Evolutionary conservation across 1,139 yeast species (phyloP), one percentile per base, ranked within the genome.

Genomic region (Kluyveromyces marxianus): DNA sequence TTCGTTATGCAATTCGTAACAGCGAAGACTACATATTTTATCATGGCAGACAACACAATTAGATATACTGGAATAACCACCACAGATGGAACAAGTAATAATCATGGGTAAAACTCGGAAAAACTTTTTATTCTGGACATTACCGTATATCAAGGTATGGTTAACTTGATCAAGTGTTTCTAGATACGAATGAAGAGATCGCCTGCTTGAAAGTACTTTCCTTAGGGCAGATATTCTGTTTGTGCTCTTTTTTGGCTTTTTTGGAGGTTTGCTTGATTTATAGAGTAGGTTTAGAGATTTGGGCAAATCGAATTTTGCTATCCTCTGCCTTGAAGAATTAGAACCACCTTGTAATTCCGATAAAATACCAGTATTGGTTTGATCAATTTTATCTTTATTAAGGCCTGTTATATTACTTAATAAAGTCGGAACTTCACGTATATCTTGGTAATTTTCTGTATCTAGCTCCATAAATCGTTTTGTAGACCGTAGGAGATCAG

Each of bases 81-180:
- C 66, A 44, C 66, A 62, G 2, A 61, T 58, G 26, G 66, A 60
- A 49, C 66, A 62, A 24, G 56, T 55, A 1, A 62, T 60, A 27
- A 63, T 60, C 32, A 62, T 51, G 3, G 66, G 64, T 10, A 62
- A 48, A 1, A 63, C 65, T 42, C 62, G 63, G 48, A 59, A 57
- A 43, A 52, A 59, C 48, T 58, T 60, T 43, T 62, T 62, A 44
- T 60, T 61, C 49, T 60, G 59, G 29, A 61, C 63, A 39, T 60
- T 60, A 39, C 56, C 54, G 45, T 54, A 58, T 6, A 64, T 58
- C 29, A 60, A 53, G 42, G 62, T 60, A 39, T 53, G 56, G 44
- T 54, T 58, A 7, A 60, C 56, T 37, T 59, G 60, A 44, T 56
- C 63, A 39, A 64, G 45, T 1, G 63, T 55, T 33, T 64, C 68